A percentile compares a stretch with the other conserved stretches of the same genome.
Conservation (phyloP, 2,329 filamentous ascomycete species). For the Aspergillus neoniger region DNA sequence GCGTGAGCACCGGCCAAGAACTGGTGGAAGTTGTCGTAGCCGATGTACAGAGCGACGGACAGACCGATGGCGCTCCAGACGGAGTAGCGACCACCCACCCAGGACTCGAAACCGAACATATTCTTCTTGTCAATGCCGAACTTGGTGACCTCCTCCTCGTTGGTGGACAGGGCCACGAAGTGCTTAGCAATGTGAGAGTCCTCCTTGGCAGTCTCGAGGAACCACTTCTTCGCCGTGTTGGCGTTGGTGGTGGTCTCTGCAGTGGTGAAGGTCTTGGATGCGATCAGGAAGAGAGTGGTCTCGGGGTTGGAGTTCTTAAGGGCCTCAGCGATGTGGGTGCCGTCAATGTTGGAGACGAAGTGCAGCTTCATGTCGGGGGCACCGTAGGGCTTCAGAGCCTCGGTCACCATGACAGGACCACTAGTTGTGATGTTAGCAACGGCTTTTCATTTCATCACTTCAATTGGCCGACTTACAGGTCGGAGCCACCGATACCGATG, state of each 20-base stretch:
- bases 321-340: conserved; percentile 95
- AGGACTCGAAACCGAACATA: conserved; percentile 99
- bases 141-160: conserved; percentile 92
- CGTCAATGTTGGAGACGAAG: conserved; percentile 99
- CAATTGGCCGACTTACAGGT: conserved; percentile 69
- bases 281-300: conserved; percentile 97
- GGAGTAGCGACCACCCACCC: conserved; percentile 97
- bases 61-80: conserved; percentile 98
- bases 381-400: conserved; percentile 93
- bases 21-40: conserved; percentile 95
- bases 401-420: conserved; percentile 97
- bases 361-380: conserved; percentile 83
- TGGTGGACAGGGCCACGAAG: conserved; percentile 97
- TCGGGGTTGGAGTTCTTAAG: conserved; percentile 87
- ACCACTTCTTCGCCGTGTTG: conserved; percentile 96
- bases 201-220: conserved; percentile 82
- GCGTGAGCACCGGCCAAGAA: conserved; percentile 93
- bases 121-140: conserved; percentile 98
- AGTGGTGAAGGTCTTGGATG: conserved; percentile 99
- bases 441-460: neutral
- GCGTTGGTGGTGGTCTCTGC: conserved; percentile 97
- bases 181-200: conserved; percentile 82
- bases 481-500: conserved; percentile 95
- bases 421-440: conserved; percentile 49
- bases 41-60: conserved; percentile 91